Percentiles rank a stretch among this genome's conserved stretches.
Evolutionary conservation across 2,329 filamentous ascomycete species (phyloP).

Genomic region (Colletotrichum siamense): DNA sequence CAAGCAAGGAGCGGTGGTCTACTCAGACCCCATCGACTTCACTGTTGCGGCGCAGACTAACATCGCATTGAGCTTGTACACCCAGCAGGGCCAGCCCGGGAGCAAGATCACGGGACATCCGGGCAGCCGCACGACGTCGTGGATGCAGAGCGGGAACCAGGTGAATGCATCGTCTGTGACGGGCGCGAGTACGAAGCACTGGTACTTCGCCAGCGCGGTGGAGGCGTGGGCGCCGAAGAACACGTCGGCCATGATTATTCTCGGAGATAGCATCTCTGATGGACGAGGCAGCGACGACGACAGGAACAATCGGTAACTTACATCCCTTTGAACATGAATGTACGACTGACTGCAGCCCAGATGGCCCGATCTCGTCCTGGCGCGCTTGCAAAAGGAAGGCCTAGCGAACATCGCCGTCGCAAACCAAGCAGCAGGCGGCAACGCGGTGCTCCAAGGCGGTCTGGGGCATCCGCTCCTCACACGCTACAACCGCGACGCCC

Average conservation of each 20-base stretch:
- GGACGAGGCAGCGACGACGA: slow-evolving; percentile 68
- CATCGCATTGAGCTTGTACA: slow-evolving; percentile 64
- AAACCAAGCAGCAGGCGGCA: slow-evolving; percentile 75
- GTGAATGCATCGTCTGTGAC: slow-evolving; percentile 53
- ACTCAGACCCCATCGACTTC: slow-evolving; percentile 67
- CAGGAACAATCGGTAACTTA: slow-evolving; percentile 57
- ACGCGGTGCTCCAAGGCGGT: slow-evolving; percentile 65
- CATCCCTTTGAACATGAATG: too few relatives aligned
- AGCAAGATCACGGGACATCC: slow-evolving; percentile 68
- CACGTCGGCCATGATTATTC: slow-evolving; percentile 53
- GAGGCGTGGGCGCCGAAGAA: slow-evolving; percentile 58
- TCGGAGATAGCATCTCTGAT: slow-evolving; percentile 73
- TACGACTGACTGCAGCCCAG: slow-evolving; percentile 25
- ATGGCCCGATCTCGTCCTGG: slow-evolving; percentile 64
- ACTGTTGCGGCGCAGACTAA: slow-evolving; percentile 53
- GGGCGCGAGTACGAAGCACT: slow-evolving; percentile 43
- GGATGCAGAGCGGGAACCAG: slow-evolving; percentile 63
- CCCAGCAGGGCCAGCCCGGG: slow-evolving; percentile 59
- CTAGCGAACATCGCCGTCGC: slow-evolving; percentile 59
- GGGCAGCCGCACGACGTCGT: slow-evolving; percentile 67
- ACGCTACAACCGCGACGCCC: slow-evolving; percentile 68
- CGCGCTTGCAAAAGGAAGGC: slow-evolving; percentile 51
- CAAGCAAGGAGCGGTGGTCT: slow-evolving; percentile 60
- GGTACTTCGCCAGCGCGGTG: slow-evolving; percentile 66
- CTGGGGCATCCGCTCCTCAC: slow-evolving; percentile 66